These are phyloP conservation scores for Aspergillus campestris DNA, from an alignment of 495 filamentous ascomycete species.

Conservation along the genomic window DNA sequence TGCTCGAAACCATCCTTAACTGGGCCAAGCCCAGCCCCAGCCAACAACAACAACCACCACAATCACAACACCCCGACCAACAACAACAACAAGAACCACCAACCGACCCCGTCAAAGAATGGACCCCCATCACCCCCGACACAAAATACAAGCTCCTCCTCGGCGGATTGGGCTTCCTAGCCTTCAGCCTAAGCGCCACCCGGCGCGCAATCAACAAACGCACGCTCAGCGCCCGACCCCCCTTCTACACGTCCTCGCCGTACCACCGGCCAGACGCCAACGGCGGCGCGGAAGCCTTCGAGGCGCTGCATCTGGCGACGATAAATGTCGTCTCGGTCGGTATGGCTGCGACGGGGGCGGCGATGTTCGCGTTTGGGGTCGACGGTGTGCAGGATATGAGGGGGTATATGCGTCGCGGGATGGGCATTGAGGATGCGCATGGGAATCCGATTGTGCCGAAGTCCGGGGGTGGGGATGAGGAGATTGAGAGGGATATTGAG, in stretches of 20 bases:
- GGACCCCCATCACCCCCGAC: slow-evolving; percentile 10
- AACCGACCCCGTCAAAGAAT: slow-evolving; percentile 1
- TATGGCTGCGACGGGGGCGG: slow-evolving; percentile 59
- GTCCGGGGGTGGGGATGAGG: slow-evolving; percentile 35
- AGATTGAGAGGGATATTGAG: slow-evolving; percentile 60
- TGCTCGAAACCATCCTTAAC: too few species aligned
- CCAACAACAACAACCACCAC: background rate
- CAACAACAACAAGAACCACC: slow-evolving; percentile 4
- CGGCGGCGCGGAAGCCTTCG: slow-evolving; percentile 57
- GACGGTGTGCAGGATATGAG: slow-evolving; percentile 62
- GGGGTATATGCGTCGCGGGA: slow-evolving; percentile 39
- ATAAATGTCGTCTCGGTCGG: slow-evolving; percentile 64
- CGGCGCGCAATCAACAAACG: slow-evolving; percentile 56
- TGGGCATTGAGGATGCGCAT: slow-evolving; percentile 16
- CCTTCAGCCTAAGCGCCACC: slow-evolving; percentile 59
- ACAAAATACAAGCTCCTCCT: slow-evolving; percentile 49
- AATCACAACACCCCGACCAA: slow-evolving; percentile 5
- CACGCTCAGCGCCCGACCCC: slow-evolving; percentile 44
- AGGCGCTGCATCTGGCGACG: slow-evolving; percentile 77
- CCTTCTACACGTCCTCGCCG: slow-evolving; percentile 54
- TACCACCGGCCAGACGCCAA: slow-evolving; percentile 38
- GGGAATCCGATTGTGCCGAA: slow-evolving; percentile 6
- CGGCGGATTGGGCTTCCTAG: slow-evolving; percentile 64
- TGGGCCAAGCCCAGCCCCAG: too few species aligned
- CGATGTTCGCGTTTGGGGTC: slow-evolving; percentile 64